Conservation (phyloP, 768 basidiomycete genomes). For the Rhizopogon sp. region DNA sequence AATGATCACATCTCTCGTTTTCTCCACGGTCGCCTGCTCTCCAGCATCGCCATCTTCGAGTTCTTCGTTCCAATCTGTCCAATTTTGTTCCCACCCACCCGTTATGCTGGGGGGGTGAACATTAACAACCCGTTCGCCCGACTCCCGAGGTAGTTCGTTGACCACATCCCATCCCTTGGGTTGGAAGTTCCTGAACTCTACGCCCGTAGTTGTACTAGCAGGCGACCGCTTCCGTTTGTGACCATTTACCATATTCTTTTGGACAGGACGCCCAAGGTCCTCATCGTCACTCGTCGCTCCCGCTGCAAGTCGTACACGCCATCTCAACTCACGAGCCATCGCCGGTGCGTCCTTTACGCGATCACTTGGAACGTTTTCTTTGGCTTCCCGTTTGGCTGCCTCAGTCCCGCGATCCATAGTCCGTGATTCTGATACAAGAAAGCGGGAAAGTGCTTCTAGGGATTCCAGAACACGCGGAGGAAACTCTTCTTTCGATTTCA, state of each 20-base stretch:
- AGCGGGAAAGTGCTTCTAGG: constrained; percentile 64
- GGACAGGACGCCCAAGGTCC: constrained; percentile 23
- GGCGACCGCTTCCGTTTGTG: constrained; percentile 37
- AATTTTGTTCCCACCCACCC: constrained; percentile 40
- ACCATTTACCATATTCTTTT: constrained; percentile 21
- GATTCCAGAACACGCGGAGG: constrained; percentile 63
- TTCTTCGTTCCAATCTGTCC: constrained; percentile 31
- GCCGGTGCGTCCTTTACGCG: constrained; percentile 79
- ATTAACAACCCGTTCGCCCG: constrained; percentile 33
- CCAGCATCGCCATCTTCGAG: constrained; percentile 24
- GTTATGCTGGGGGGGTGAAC: constrained; percentile 33
- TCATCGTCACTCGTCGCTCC: constrained; percentile 72
- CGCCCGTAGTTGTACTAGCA: constrained; percentile 9
- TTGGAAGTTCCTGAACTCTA: constrained; percentile 59
- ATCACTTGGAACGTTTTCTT: constrained; percentile 77
- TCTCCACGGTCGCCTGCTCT: constrained; percentile 35
- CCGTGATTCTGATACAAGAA: constrained; percentile 74
- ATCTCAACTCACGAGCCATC: constrained; percentile 78
- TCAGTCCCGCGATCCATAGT: constrained; percentile 69
- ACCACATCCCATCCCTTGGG: constrained; percentile 63
- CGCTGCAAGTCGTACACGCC: constrained; percentile 64
- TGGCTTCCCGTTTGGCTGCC: constrained; percentile 67
- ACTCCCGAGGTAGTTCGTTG: constrained; percentile 36
- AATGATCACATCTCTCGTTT: constrained; percentile 44
- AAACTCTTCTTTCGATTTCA: constrained; percentile 54